phyloP scores from a whole-genome alignment of 345 rosid species.

The Salix caprea region DNA sequence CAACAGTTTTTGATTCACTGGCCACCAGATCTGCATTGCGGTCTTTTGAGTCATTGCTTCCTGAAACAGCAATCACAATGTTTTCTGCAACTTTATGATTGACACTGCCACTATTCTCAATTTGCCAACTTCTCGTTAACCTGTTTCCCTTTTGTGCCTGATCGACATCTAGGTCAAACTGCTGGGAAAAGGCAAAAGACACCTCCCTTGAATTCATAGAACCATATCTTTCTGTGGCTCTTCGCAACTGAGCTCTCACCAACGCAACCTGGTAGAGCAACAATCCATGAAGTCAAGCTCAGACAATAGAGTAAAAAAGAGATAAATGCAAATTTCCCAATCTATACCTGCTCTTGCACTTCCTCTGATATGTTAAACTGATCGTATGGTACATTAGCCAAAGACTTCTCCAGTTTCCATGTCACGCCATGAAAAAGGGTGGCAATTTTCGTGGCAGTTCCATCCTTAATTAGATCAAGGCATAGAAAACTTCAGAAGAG shows the following conservation, averaged over 20 bases:
- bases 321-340: neutral
- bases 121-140: constrained; percentile 21
- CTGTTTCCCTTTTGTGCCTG: constrained; percentile 11
- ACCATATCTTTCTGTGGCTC: constrained; percentile 73
- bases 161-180: constrained; percentile 34
- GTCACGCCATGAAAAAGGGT: constrained; percentile 81
- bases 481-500: constrained; percentile 37
- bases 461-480: constrained; percentile 56
- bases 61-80: constrained; percentile 4
- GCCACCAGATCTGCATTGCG: neutral
- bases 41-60: neutral
- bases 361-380: constrained; percentile 75
- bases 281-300: neutral
- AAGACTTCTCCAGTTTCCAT: constrained; percentile 78
- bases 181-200: constrained; percentile 45
- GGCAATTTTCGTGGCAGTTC: constrained; percentile 56
- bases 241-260: constrained; percentile 69
- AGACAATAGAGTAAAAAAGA: constrained; percentile 5
- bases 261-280: constrained; percentile 52
- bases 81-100: constrained; percentile 36
- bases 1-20: constrained; percentile 32
- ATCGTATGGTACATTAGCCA: constrained; percentile 58
- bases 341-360: constrained; percentile 72
- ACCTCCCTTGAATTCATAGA: constrained; percentile 44
- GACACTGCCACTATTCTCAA: constrained; percentile 20